These are phyloP conservation scores for Rhododendron ferrugineum DNA, from an alignment of 148 eudicot species.

Conservation along the genomic window DNA sequence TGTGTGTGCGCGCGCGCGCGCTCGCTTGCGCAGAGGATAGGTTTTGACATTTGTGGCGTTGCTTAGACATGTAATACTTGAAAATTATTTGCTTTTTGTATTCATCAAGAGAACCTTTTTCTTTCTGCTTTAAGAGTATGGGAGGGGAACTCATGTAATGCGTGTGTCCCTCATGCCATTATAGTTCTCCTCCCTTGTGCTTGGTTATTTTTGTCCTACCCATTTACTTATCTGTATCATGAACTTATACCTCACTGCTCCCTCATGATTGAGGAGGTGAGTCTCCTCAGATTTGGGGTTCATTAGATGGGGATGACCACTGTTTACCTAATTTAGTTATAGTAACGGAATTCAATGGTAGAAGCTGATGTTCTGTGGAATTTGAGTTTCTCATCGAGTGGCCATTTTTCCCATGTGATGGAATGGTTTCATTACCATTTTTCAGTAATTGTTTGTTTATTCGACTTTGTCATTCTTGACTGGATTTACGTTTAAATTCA, in stretches of 20 bases:
- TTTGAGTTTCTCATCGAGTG: background rate
- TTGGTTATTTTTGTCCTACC: background rate
- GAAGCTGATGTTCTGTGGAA: background rate
- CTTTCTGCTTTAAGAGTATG: background rate
- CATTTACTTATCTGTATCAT: background rate
- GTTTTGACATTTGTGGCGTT: background rate
- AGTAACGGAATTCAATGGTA: background rate
- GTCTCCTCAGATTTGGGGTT: background rate
- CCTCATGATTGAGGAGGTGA: background rate
- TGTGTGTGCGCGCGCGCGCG: background rate
- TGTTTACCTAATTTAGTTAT: background rate
- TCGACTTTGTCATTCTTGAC: background rate
- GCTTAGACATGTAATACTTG: background rate
- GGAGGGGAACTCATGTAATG: background rate
- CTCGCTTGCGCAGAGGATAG: background rate
- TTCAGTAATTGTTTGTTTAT: background rate
- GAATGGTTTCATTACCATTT: background rate
- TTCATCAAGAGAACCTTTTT: background rate
- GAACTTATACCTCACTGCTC: background rate
- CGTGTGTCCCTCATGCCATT: background rate
- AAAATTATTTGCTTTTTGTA: background rate
- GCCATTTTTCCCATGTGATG: background rate
- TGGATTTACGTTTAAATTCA: background rate
- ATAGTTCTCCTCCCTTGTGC: background rate
- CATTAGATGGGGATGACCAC: background rate